Evolutionary conservation across 805 yeast genomes (phyloP), one percentile per base, ranked within the genome.

Genomic region (Saturnispora kantuleensis): DNA sequence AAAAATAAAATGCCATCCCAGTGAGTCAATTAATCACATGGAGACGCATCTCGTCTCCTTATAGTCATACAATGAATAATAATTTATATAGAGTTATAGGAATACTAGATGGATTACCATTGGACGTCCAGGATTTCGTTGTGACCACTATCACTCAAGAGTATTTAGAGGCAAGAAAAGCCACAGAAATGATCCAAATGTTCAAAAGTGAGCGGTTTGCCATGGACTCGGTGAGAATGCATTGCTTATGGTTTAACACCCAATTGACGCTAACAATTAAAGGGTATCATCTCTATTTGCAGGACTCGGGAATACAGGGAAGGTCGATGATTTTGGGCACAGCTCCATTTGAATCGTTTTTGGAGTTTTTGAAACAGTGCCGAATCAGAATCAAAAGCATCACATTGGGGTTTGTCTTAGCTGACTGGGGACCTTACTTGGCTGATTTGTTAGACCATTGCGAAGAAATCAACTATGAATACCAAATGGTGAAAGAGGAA

Each of bases 341-440:
- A 5, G 13, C 13, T 10, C 36, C 29, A 13, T 37, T 42, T 12
- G 17, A 13, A 5, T 11, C 16, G 1, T 42, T 42, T 28, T n/a
- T 42, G 2, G 12, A 16, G 12, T 42, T 30, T 15, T 21, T 42
- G 8, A 32, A 9, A 10, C 12, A 18, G 9, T 12, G 12, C 12
- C 21, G 38, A 12, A 30, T 42, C 17, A 21, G 37, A 7, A 21
- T 42, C 13, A 18, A 21, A 9, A 21, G 26, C 12, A 26, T 42
- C 11, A 42, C 40, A 3, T 17, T 42, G n/a, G 28, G 45, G n/a
- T 35, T 37, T 9, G 41, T 42, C 33, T 36, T 37, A 28, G n/a
- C 34, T 6, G 10, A 30, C 10, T 42, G 45, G 45, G 41, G 21
- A 5, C 16, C 12, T 9, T 37, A 37, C 28, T 31, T 42, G 17